These are phyloP conservation scores for Euphorbia peplus DNA, from an alignment of 345 rosid genomes.

Conservation along the genomic window DNA sequence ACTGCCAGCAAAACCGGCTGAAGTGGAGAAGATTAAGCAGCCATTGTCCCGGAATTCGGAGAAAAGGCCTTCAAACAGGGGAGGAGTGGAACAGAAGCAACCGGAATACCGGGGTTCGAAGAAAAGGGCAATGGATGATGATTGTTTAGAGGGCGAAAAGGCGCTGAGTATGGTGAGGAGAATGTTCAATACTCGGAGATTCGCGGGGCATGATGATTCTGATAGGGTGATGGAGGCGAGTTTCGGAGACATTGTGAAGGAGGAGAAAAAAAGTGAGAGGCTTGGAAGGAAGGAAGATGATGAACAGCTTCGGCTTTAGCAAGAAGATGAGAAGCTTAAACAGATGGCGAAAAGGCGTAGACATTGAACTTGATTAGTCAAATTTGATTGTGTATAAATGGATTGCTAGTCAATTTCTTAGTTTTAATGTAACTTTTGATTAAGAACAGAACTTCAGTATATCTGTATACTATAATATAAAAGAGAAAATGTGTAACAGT, in stretches of 20 bases:
- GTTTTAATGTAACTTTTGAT: too few relatives aligned
- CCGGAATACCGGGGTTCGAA: conserved; percentile 6
- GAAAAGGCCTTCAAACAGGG: too few relatives aligned
- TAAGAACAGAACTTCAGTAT: too few relatives aligned
- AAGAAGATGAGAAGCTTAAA: conserved; percentile 55
- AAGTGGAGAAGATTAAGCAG: too few relatives aligned
- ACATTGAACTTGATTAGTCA: neutral
- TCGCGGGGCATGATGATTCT: conserved; percentile 39
- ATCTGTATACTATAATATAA: too few relatives aligned
- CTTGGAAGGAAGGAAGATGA: conserved; percentile 61
- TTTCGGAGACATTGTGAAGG: conserved; percentile 58
- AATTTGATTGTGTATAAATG: too few relatives aligned
- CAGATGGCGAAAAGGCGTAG: conserved; percentile 46
- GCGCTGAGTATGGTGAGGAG: conserved; percentile 51
- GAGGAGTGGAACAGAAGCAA: too few relatives aligned
- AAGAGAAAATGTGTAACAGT: too few relatives aligned
- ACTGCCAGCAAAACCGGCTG: too few relatives aligned
- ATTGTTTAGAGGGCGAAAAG: conserved; percentile 33
- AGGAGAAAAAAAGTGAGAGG: conserved; percentile 65
- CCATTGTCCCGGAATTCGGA: neutral
- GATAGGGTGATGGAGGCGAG: conserved; percentile 73
- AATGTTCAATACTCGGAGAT: conserved; percentile 48
- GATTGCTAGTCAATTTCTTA: too few relatives aligned
- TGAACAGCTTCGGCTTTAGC: conserved; percentile 43
- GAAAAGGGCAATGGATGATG: conserved; percentile 11